Percentiles rank a stretch among this genome's conserved stretches.
Evolutionary conservation across 441 rosid species (phyloP).

Genomic region (Melastoma candidum): DNA sequence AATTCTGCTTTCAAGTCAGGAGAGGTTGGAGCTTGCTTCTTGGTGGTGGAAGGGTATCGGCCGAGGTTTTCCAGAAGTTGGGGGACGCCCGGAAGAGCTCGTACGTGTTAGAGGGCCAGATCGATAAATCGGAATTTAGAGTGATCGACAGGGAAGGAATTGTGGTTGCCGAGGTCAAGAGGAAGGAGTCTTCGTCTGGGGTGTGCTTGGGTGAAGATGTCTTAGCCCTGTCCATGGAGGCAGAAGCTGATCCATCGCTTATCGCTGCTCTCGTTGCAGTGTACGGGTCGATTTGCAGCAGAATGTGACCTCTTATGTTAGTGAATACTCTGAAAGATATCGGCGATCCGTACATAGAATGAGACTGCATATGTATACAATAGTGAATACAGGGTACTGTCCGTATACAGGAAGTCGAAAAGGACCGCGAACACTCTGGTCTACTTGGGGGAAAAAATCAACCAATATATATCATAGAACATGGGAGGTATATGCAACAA

Average conservation of each 20-base stretch:
- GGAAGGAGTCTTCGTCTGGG: conserved; percentile 49
- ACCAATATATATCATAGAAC: too few species aligned
- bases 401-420: too few species aligned
- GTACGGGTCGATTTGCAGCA: conserved; percentile 40
- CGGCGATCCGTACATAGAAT: too few species aligned
- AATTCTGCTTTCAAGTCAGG: conserved; percentile 30
- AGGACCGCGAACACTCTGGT: too few species aligned
- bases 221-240: conserved; percentile 42
- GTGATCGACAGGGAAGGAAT: conserved; percentile 30
- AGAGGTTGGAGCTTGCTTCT: conserved; percentile 2
- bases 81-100: conserved; percentile 14
- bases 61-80: conserved; percentile 29
- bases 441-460: too few species aligned
- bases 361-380: too few species aligned
- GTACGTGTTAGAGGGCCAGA: conserved; percentile 19
- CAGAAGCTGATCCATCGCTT: conserved; percentile 45
- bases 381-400: too few species aligned
- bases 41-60: conserved; percentile 18
- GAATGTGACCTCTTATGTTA: conserved; percentile 20
- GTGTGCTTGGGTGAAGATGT: conserved; percentile 64
- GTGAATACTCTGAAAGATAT: too few species aligned
- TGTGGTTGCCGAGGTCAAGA: conserved; percentile 57
- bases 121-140: conserved; percentile 43
- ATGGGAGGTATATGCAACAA: too few species aligned
- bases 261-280: conserved; percentile 52